phyloP scores from a whole-genome alignment of 257 asterid species.

The Euphrasia confusa region DNA sequence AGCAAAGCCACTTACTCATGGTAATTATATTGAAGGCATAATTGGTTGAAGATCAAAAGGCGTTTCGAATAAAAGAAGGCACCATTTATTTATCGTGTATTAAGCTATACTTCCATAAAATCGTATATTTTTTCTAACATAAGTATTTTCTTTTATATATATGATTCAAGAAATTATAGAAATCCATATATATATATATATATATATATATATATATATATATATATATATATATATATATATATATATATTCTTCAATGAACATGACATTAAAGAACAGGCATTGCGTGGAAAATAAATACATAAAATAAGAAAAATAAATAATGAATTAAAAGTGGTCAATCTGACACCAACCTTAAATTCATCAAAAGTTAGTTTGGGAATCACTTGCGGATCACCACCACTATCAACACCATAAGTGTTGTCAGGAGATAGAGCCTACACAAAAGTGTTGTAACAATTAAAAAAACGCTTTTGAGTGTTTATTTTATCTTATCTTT shows the following conservation, averaged over 20 bases:
- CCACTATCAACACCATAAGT: constrained; percentile 99
- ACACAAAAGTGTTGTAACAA: constrained; percentile 27
- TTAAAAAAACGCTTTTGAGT: background rate
- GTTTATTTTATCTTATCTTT: too few relatives aligned
- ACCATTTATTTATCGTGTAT: background rate
- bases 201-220: background rate
- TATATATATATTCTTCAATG: background rate
- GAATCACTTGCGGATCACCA: constrained; percentile 93
- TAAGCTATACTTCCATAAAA: constrained; percentile 6
- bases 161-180: background rate
- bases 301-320: background rate
- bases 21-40: too few relatives aligned
- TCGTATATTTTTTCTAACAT: background rate
- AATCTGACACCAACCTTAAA: constrained; percentile 61
- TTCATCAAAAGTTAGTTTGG: constrained; percentile 80
- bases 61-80: too few relatives aligned
- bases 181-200: background rate
- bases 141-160: background rate
- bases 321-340: background rate
- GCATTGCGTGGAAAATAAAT: background rate
- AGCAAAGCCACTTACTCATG: background rate
- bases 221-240: background rate
- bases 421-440: constrained; percentile 93
- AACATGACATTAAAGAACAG: constrained; percentile 15
- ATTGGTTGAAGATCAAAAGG: too few relatives aligned